Base-by-base conservation (phyloP, 768 basidiomycete species). In the Boletus speciosus region DNA sequence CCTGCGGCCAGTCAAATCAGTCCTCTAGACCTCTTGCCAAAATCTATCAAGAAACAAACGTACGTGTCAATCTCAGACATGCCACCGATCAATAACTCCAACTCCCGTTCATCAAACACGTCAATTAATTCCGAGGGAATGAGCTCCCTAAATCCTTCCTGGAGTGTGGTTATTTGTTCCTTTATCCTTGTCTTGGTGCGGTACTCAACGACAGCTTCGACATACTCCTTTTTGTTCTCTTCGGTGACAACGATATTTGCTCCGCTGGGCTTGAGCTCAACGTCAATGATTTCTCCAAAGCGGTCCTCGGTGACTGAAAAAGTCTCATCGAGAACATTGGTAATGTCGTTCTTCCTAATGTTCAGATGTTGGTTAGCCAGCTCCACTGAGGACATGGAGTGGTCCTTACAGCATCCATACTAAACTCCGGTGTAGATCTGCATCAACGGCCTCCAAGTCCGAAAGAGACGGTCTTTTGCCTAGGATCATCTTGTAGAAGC, bases 21-120 rank as follows among this genome's bases (percentile, higher is more conserved):
- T 41, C 36, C 15, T 27, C 37, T 32, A 37, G 9, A 35, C 40
- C 34, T 41, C 27, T 25, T 21, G 14, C 23, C 34, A 40, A 21
- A 15, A 21, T 27, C 25, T 6, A 16, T 25, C 29, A 43, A 44
- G 31, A 41, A 36, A 74, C 82, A 48, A 27, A 27, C 25, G 25
- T 64, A 86, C 82, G 91, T 90, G 66, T 93, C 90, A 47, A 93
- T 92, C 67, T 94, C 92, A 32, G 89, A 84, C 86, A 95, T 93
- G 50, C 93, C 93, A 56, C 93, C 93, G 57, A 96, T 93, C 58
- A 96, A 75, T 49, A 95, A 71, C 71, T 93, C 92, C 5, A 95
- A 74, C 63, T 96, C 93, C 52, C 90, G 79, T 69, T 95, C 93
- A 66, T 96, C 93, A 63, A 96, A 95, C 3, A 95, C 90, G 61